Evolutionary conservation across 192 early-diverging fungal species (phyloP).

Genomic region (Coemansia umbellata): DNA sequence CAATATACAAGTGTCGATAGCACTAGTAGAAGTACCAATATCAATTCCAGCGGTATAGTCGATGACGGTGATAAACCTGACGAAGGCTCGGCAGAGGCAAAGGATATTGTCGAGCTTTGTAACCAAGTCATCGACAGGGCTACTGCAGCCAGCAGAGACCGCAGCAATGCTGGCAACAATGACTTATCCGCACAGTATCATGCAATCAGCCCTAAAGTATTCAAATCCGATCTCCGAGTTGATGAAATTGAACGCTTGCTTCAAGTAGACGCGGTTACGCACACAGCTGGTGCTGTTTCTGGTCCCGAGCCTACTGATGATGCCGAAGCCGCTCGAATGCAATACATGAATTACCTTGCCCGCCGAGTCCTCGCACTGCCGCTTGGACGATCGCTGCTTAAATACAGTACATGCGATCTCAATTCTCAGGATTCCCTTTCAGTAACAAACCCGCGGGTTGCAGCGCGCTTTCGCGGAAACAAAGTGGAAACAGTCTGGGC

Average conservation of each 20-base stretch:
- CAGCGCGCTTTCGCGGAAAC: conserved; percentile 63
- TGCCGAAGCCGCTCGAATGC: conserved; percentile 4
- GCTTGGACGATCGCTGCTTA: conserved; percentile 63
- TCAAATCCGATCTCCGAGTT: conserved; percentile 35
- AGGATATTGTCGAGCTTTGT: conserved; percentile 16
- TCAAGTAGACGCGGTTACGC: neutral
- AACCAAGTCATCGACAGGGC: conserved; percentile 7
- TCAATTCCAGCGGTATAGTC: neutral
- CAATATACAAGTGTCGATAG: too few relatives aligned
- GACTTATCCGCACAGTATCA: conserved; percentile 7
- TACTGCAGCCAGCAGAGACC: neutral
- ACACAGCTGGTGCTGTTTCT: conserved; percentile 1
- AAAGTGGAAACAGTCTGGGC: conserved; percentile 42
- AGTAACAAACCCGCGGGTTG: conserved; percentile 55
- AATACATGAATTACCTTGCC: conserved; percentile 20
- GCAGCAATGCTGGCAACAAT: neutral
- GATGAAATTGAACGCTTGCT: conserved; percentile 35
- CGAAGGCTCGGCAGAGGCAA: conserved; percentile 3
- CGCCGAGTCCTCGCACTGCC: conserved; percentile 63
- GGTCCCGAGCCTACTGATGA: conserved; percentile 1
- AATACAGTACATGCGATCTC: conserved; percentile 57
- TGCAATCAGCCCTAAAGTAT: conserved; percentile 16
- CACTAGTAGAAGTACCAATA: neutral
- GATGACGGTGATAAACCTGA: neutral
- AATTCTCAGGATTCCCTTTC: conserved; percentile 56